Base-by-base conservation (phyloP, 768 basidiomycete genomes). In the Xerocomus spinulosus region DNA sequence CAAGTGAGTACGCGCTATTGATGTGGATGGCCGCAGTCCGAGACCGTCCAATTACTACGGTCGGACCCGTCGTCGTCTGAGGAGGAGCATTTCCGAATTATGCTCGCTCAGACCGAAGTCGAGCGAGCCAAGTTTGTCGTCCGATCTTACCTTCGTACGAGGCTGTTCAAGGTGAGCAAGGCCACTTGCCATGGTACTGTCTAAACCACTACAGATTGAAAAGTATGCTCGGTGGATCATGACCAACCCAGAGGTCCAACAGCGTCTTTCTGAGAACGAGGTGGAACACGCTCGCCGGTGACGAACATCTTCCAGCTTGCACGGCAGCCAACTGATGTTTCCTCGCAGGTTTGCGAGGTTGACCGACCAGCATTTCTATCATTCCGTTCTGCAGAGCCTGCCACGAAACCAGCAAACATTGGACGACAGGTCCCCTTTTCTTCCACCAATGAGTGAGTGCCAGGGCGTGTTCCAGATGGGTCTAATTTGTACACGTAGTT, bases 61-160 rank as follows among this genome's bases (percentile, higher is more conserved):
- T 80, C 81, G 21, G 91, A 95, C 63, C 87, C 90, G 0, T 78
- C 81, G 30, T 85, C 89, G 3, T 90, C 86, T 2, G 92, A 95
- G 59, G 92, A 95, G 52, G 93, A 97, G 53, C 92, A 97, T 59
- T 87, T 93, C 51, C 76, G 91, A 55, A 88, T 95, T 28, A 85
- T 92, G 75, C 83, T 97, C 44, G 93, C 90, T 0, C 91, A 94
- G 68, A 94, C 91, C 0, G 93, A 97, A 68, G 81, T 95, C 56
- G 93, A 97, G 63, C 81, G 94, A 34, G 89, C 92, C 57, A 94
- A 92, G 68, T 97, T 92, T 61, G 80, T 95, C 46, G 81, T 96
- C 21, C 72, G 93, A 48, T 90, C 91, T 2, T 97, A 95, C 64
- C 78, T 95, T 5, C 79, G 94, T 20, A 90, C 87, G 24, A 75